A percentile compares a stretch with the other conserved stretches of the same genome.
phyloP scores from a whole-genome alignment of 306 rosid genomes.

The Parietaria judaica region DNA sequence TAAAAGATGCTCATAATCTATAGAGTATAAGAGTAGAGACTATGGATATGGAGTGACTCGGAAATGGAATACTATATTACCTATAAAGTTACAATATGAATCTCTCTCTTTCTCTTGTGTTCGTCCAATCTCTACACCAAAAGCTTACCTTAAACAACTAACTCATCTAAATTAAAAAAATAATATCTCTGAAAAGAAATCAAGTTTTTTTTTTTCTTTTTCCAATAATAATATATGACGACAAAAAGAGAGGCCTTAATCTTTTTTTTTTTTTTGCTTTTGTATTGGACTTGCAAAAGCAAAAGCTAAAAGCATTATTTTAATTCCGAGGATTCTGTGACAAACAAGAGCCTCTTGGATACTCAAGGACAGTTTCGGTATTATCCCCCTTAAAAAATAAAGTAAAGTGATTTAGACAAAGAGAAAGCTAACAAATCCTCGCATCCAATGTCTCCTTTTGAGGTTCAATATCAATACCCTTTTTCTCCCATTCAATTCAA shows the following conservation, averaged over 20 bases:
- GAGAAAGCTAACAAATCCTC: slow-evolving; percentile 70
- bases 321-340: slow-evolving; percentile 66
- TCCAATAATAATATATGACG: slow-evolving; percentile 33
- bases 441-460: slow-evolving; percentile 93
- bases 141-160: too few relatives aligned
- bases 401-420: slow-evolving; percentile 55
- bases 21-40: too few relatives aligned
- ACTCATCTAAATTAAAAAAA: background rate
- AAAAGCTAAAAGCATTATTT: slow-evolving; percentile 30
- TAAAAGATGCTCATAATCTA: too few relatives aligned
- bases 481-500: slow-evolving; percentile 2
- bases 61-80: background rate
- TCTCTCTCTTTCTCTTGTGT: background rate
- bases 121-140: too few relatives aligned
- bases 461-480: slow-evolving; percentile 28
- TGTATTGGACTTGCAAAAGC: slow-evolving; percentile 49
- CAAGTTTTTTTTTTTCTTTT: slow-evolving; percentile 20
- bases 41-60: too few relatives aligned
- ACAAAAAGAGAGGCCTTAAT: slow-evolving; percentile 49
- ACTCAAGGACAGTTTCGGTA: slow-evolving; percentile 78
- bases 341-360: slow-evolving; percentile 66
- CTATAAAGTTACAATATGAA: background rate
- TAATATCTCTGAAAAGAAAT: slow-evolving; percentile 15
- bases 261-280: slow-evolving; percentile 32
- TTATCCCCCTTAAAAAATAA: slow-evolving; percentile 25